Evolutionary conservation across 2,329 filamentous ascomycete genomes (phyloP), one percentile per base, ranked within the genome.

Genomic region (Ophiosphaerella herpotricha): DNA sequence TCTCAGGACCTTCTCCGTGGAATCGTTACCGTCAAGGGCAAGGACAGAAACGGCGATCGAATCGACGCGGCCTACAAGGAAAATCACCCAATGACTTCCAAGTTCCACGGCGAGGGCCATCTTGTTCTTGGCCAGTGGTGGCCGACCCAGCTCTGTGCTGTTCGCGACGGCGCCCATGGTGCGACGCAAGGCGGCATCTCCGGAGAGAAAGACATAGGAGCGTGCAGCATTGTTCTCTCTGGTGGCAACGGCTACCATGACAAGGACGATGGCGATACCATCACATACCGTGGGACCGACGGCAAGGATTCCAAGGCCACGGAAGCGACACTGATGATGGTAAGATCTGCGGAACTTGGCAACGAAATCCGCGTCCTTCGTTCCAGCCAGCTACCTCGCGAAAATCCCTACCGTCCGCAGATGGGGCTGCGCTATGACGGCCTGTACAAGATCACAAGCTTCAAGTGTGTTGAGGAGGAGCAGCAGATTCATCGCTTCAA

Each of bases 391-490:
- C 64, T 77, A 2, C 43, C 45, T 0, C 63, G 66, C 8, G 60
- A 56, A 1, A 76, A 76, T 14, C 53, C 48, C 0, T 82, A 76
- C 45, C 71, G 77, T 0, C 83, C 83, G 0, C 50, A 61, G 1
- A 52, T 69, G 8, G 82, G 82, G 0, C 72, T 82, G n/a, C 69
- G 83, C 2, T 85, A 85, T 44, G 82, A 85, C 61, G 83, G 83
- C 0, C 62, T 85, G 0, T 86, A 85, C 54, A 60, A 70, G 5
- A 76, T 85, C 5, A 68, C 67, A 0, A 60, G 50, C 2, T 72
- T 71, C 40, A 63, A 77, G 50, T 45, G 75, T 0, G 32, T 78
- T 1, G 74, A 83, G 46, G 31, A 57, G 4, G 57, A 63, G 11
- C 75, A 71, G n/a, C 73, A 74, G 2, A 73, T 75, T 16, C 75